Evolutionary conservation across 2,329 filamentous ascomycete species (phyloP), one percentile per base, ranked within the genome.

Genomic region (Monilinia polystroma): DNA sequence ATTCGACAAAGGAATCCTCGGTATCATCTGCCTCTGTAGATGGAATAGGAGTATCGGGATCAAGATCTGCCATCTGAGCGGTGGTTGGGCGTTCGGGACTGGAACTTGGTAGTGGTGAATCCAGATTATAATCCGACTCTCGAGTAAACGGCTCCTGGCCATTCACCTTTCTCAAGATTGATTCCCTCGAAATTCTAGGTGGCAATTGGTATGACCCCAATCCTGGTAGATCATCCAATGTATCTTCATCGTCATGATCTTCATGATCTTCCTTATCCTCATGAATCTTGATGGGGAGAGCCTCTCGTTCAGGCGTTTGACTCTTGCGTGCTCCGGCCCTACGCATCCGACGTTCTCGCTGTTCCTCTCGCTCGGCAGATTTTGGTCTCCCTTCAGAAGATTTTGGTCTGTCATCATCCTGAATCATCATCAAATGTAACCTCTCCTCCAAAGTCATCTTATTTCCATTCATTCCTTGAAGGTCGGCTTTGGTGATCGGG

Each of bases 41-140:
- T 26, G 92, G 93, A 72, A 97, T 92, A 0, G 94, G 91, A 52
- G 95, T 85, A 77, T 98, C 94, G 8, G 94, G 94, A 76, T 98
- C 93, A 68, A 92, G 83, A 43, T 86, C 80, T 59, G 86, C 80
- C 64, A 66, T 35, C 20, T 66, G 45, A 35, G 55, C 57, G 26
- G 55, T 66, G 18, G 35, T 60, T 67, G 79, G 83, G n/a, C 81
- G 84, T 68, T 85, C 82, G 16, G 86, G 84, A 71, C 80, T 87
- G 2, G 85, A 87, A 68, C 82, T 84, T 2, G 83, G 81, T n/a
- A 81, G 79, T 1, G 86, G 85, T 2, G 87, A 87, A 4, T 86
- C 87, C 73, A 89, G 86, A 72, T 85, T 84, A 70, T 86, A 88
- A 67, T 88, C 85, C 4, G 88, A 86, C 64, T 87, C 83, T 67